Base-by-base conservation (phyloP, 257 asterid genomes). In the Eucommia ulmoides region DNA sequence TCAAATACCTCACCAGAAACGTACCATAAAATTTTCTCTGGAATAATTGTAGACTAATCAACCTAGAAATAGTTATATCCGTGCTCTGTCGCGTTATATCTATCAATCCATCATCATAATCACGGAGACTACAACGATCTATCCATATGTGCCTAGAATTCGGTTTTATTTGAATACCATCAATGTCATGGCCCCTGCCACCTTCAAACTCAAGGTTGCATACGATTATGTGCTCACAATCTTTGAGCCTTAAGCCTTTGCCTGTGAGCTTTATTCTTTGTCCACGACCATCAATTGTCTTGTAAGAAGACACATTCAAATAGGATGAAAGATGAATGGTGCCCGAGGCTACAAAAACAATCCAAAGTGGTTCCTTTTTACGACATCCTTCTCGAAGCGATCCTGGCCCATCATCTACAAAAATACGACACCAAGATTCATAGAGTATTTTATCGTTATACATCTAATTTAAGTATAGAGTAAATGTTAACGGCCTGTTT, bases 221-320 rank as follows among this genome's bases (percentile, higher is more conserved):
- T 61, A 88, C 65, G 42, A 88, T 84, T 52, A 88, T 75, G 48
- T 88, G 86, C 46, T 84, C 89, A 60, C 97, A 84, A 4, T 79
- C 94, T 49, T 84, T 81, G 70, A 88, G 62, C 63, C 91, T 68
- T 60, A 88, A 67, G 24, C 95, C 97, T 70, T 88, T 88, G 22
- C 97, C 94, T 18, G 83, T 79, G 61, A 88, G 62, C 64, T 74
- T 84, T 52, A 88, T 62, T 65, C 78, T 70, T 64, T 75, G 93
- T 22, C 97, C 97, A 64, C 95, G 94, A 50, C 95, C 97, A 69
- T 88, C 97, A 24, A 88, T 65, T 42, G 92, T 84, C 74, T 81
- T 88, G 50, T 81, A 68, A 46, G 97, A 88, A 22, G 95, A 73
- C 19, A 88, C 93, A 15, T 35, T 74, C 62, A 82, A 60, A 60